Evolutionary conservation across 306 rosid species (phyloP).

Genomic region (Elaeagnus macrophylla): DNA sequence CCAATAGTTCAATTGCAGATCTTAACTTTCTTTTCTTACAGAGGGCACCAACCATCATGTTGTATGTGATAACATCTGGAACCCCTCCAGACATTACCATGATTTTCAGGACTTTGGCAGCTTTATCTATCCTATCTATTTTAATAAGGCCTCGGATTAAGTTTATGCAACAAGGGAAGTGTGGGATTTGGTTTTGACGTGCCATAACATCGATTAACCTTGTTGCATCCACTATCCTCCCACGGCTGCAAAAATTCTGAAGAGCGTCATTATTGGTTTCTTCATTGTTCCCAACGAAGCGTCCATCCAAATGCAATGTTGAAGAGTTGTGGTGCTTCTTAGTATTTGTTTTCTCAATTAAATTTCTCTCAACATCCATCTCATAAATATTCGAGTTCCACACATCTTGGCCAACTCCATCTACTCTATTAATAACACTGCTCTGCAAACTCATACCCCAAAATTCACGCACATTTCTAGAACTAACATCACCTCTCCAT

Average conservation of each 20-base stretch:
- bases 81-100: constrained; percentile 77
- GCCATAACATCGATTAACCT: constrained; percentile 70
- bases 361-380: constrained; percentile 19
- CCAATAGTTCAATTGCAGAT: constrained; percentile 54
- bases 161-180: constrained; percentile 58
- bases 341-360: constrained; percentile 24
- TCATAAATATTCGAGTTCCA: constrained; percentile 20
- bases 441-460: constrained; percentile 32
- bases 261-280: constrained; percentile 52
- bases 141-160: constrained; percentile 62
- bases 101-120: constrained; percentile 41
- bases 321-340: constrained; percentile 28
- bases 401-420: constrained; percentile 34
- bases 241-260: constrained; percentile 45
- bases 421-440: constrained; percentile 44
- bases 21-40: constrained; percentile 51
- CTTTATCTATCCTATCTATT: constrained; percentile 37
- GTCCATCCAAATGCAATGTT: constrained; percentile 30
- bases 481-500: constrained; percentile 27
- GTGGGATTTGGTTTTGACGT: constrained; percentile 62
- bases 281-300: constrained; percentile 46
- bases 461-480: constrained; percentile 16
- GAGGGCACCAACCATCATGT: constrained; percentile 59
- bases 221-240: constrained; percentile 49
- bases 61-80: constrained; percentile 70